A percentile compares a stretch with the other conserved stretches of the same genome.
Conservation (phyloP, 2,329 filamentous ascomycete genomes). For the Fusarium ambrosium region DNA sequence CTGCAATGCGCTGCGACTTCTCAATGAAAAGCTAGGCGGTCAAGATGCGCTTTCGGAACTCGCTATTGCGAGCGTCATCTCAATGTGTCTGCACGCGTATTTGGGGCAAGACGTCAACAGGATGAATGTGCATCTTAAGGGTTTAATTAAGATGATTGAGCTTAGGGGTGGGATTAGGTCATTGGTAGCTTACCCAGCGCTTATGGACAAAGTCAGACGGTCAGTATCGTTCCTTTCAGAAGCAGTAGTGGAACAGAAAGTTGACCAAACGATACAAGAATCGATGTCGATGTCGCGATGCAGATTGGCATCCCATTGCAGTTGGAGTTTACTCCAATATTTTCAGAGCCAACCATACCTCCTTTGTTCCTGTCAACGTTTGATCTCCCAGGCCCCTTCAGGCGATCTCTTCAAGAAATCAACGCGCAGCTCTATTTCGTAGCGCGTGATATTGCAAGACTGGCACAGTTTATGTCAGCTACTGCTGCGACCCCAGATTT, state of each 20-base stretch:
- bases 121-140: background rate
- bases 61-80: background rate
- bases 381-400: background rate
- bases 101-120: background rate
- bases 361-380: background rate
- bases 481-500: background rate
- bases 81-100: background rate
- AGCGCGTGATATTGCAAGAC: constrained; percentile 2
- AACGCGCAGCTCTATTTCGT: background rate
- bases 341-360: background rate
- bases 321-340: background rate
- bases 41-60: background rate
- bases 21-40: background rate
- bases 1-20: background rate
- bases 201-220: constrained; percentile 1
- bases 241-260: background rate
- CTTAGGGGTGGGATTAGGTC: background rate
- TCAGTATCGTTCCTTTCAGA: background rate
- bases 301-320: background rate
- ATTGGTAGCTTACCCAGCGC: background rate
- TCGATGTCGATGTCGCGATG: background rate
- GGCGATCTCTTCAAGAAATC: background rate
- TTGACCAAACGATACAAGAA: background rate
- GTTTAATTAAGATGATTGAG: background rate
- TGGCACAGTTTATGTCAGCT: background rate